Evolutionary conservation across 2,329 filamentous ascomycete genomes (phyloP).

Genomic region (Lachnellula willkommii): DNA sequence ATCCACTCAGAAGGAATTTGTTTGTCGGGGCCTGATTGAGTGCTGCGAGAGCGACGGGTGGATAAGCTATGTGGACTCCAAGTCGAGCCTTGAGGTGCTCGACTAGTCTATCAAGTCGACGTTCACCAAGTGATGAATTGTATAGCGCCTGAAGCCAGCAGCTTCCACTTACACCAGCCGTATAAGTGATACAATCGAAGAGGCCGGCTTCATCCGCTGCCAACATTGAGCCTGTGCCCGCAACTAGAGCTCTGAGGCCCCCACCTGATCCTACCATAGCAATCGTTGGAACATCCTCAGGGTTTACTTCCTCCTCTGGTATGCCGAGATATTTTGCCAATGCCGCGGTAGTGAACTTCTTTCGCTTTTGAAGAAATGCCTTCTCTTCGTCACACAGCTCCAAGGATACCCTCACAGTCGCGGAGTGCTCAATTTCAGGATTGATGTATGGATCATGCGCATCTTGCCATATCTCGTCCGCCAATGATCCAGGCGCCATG

Average conservation of each 20-base stretch:
- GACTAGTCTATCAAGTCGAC: constrained; percentile 64
- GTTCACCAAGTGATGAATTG: constrained; percentile 69
- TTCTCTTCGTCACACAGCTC: constrained; percentile 81
- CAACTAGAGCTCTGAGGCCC: constrained; percentile 82
- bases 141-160: constrained; percentile 93
- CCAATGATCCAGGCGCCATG: constrained; percentile 79
- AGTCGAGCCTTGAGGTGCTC: constrained; percentile 83
- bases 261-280: constrained; percentile 93
- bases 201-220: constrained; percentile 81
- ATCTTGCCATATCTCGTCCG: constrained; percentile 89
- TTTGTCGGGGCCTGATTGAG: constrained; percentile 88
- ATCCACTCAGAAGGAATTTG: constrained; percentile 79
- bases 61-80: constrained; percentile 86
- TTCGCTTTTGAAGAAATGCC: constrained; percentile 64
- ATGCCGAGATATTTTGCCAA: constrained; percentile 79
- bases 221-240: constrained; percentile 80
- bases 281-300: constrained; percentile 87
- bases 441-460: constrained; percentile 78
- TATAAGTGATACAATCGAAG: constrained; percentile 92
- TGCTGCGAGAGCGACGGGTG: constrained; percentile 73
- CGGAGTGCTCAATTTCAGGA: constrained; percentile 80
- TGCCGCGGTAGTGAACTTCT: constrained; percentile 62
- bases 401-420: constrained; percentile 73
- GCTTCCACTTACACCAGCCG: constrained; percentile 88
- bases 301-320: constrained; percentile 74